A percentile compares a stretch with the other conserved stretches of the same genome.
These are phyloP conservation scores for Paramecium primaurelia DNA, from an alignment of 73 alveolate species.

Conservation along the genomic window DNA sequence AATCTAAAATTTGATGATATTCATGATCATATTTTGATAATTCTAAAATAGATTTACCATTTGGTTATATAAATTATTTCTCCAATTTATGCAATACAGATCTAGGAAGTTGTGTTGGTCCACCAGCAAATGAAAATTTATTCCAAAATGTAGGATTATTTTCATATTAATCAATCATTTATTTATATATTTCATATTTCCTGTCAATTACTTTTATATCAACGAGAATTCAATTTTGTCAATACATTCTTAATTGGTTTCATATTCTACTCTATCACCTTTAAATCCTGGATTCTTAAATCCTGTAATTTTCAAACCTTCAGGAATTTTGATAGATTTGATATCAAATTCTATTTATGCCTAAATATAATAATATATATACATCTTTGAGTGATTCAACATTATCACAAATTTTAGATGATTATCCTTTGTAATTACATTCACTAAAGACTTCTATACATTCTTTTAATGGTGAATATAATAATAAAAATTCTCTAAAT, in stretches of 20 bases:
- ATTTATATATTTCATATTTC: background rate
- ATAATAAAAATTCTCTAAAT: background rate
- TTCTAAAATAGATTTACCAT: background rate
- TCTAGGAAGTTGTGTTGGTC: slow-evolving; percentile 3
- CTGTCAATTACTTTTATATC: background rate
- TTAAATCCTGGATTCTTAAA: background rate
- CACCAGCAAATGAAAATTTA: background rate
- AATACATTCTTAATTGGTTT: slow-evolving; percentile 33
- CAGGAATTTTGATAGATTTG: slow-evolving; percentile 28
- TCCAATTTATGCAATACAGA: background rate
- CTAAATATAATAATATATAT: background rate
- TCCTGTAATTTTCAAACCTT: slow-evolving; percentile 41
- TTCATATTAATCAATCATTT: slow-evolving; percentile 27
- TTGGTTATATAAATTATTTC: background rate
- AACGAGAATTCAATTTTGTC: slow-evolving; percentile 8
- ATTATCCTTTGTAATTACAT: slow-evolving; percentile 15
- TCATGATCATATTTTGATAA: background rate
- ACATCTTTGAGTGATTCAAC: slow-evolving; percentile 30
- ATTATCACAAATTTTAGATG: background rate
- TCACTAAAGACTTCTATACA: slow-evolving; percentile 38
- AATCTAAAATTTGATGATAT: background rate
- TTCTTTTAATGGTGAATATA: background rate
- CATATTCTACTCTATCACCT: slow-evolving; percentile 47
- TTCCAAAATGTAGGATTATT: background rate
- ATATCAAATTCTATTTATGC: slow-evolving; percentile 27